These are phyloP conservation scores for Buddleja alternifolia DNA, from an alignment of 257 asterid species.

Conservation along the genomic window DNA sequence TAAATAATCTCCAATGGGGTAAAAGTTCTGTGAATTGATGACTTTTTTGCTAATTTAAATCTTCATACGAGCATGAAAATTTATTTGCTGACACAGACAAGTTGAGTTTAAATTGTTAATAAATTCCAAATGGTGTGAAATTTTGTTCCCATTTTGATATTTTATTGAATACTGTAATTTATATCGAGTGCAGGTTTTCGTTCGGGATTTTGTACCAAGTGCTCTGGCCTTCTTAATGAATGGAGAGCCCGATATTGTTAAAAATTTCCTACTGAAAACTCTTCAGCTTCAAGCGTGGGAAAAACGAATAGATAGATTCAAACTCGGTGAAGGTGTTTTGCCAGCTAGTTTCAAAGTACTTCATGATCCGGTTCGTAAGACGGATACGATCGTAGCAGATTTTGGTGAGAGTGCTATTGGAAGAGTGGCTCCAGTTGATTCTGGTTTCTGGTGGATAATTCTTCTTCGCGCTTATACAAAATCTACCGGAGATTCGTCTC, in stretches of 20 bases:
- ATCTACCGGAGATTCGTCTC: conserved; percentile 65
- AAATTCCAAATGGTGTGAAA: too few species aligned
- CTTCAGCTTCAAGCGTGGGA: conserved; percentile 89
- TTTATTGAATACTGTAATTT: neutral
- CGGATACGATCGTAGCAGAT: conserved; percentile 68
- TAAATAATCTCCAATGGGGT: too few species aligned
- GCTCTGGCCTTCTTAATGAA: conserved; percentile 78
- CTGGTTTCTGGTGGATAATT: conserved; percentile 92
- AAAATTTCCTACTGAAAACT: conserved; percentile 71
- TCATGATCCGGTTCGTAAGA: conserved; percentile 67
- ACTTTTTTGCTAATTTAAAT: too few species aligned
- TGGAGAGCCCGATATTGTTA: conserved; percentile 78
- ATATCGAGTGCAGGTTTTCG: conserved; percentile 57
- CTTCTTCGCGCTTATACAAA: conserved; percentile 84
- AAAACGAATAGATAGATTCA: conserved; percentile 67
- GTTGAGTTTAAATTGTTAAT: too few species aligned
- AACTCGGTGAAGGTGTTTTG: conserved; percentile 82
- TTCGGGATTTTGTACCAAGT: conserved; percentile 81
- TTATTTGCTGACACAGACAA: neutral
- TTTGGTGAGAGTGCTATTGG: conserved; percentile 89
- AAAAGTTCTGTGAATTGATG: too few species aligned
- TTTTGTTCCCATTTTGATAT: too few species aligned
- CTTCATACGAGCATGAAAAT: too few species aligned
- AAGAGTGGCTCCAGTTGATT: conserved; percentile 84
- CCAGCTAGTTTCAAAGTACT: conserved; percentile 86